A percentile compares a stretch with the other conserved stretches of the same genome.
Conservation (phyloP, 2,329 filamentous ascomycete species). For the Ploettnerulaceae sp. region DNA sequence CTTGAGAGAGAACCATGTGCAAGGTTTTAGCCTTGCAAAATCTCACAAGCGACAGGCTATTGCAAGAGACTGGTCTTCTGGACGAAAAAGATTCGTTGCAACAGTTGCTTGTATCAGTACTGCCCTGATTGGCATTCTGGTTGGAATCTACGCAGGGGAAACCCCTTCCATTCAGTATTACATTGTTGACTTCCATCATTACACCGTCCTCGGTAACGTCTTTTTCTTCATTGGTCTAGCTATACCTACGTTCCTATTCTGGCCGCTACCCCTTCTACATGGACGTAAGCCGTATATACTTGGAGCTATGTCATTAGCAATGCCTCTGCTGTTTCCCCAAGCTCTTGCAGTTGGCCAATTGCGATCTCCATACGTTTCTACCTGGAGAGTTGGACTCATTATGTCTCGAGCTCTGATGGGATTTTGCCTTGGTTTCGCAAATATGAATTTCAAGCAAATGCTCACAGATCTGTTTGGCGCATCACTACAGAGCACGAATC, state of each 20-base stretch:
- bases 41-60: conserved; percentile 59
- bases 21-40: conserved; percentile 48
- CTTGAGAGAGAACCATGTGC: conserved; percentile 39
- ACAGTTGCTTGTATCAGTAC: conserved; percentile 68
- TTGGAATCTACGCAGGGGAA: conserved; percentile 73
- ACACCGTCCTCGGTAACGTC: conserved; percentile 68
- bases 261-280: conserved; percentile 71
- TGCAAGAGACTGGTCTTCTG: conserved; percentile 65
- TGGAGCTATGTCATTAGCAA: conserved; percentile 59
- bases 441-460: conserved; percentile 70
- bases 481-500: conserved; percentile 65
- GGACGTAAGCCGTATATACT: conserved; percentile 75
- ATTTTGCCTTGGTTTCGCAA: conserved; percentile 65
- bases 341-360: conserved; percentile 57
- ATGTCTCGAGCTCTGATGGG: conserved; percentile 62
- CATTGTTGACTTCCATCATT: conserved; percentile 63
- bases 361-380: conserved; percentile 50
- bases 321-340: conserved; percentile 73
- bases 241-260: conserved; percentile 63
- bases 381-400: conserved; percentile 58
- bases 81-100: conserved; percentile 65
- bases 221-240: conserved; percentile 67
- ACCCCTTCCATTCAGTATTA: conserved; percentile 77
- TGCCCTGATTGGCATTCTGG: conserved; percentile 62
- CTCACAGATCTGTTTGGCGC: conserved; percentile 73